phyloP scores from a whole-genome alignment of 345 rosid species.

The Reutealis trisperma region DNA sequence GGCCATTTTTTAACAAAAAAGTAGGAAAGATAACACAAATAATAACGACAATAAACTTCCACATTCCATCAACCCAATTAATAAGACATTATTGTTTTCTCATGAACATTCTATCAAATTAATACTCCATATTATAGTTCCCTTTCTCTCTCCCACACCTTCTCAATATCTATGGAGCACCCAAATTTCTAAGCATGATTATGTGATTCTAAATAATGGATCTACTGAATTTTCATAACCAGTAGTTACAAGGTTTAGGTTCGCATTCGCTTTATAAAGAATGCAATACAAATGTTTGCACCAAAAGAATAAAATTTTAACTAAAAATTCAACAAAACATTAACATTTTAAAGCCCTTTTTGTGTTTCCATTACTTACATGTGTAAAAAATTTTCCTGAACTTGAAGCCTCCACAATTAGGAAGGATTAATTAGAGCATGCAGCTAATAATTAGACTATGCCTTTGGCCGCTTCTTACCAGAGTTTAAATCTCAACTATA shows the following conservation, averaged over 20 bases:
- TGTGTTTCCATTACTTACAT: not conserved
- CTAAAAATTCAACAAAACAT: not conserved
- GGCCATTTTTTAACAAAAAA: not conserved
- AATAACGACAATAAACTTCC: not conserved
- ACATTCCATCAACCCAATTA: not conserved
- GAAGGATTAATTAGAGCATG: not conserved
- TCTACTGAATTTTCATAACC: not conserved
- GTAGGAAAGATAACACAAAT: not conserved
- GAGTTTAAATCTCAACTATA: not conserved
- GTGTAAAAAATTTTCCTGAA: not conserved
- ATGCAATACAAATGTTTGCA: not conserved
- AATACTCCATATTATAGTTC: not conserved
- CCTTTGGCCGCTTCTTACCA: not conserved
- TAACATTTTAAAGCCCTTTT: not conserved
- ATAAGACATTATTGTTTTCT: not conserved
- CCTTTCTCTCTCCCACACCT: not conserved
- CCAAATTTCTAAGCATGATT: not conserved
- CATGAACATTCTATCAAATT: not conserved
- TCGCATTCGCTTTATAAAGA: not conserved
- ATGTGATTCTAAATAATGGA: not conserved
- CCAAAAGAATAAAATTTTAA: not conserved
- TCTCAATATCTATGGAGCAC: not conserved
- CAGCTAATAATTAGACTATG: not conserved
- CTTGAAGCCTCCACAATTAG: not conserved
- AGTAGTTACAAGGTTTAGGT: not conserved